A percentile compares a stretch with the other conserved stretches of the same genome.
Evolutionary conservation across 495 filamentous ascomycete genomes (phyloP).

Genomic region (Aspergillus diversus): DNA sequence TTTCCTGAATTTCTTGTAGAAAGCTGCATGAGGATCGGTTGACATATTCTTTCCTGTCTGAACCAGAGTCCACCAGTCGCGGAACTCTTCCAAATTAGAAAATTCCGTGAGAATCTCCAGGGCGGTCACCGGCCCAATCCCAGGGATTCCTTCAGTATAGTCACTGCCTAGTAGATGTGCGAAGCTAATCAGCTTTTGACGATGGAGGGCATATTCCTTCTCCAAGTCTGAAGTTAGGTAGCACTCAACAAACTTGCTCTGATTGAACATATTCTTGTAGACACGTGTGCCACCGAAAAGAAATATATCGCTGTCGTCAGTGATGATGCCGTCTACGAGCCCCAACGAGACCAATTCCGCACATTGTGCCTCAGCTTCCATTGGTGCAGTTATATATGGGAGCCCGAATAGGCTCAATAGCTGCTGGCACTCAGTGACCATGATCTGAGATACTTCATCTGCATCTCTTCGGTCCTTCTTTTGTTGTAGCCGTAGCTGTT

Average conservation of each 20-base stretch:
- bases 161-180: conserved; percentile 91
- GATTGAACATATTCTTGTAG: conserved; percentile 99
- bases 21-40: conserved; percentile 52
- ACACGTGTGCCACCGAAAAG: conserved; percentile 94
- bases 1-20: conserved; percentile 83
- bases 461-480: conserved; percentile 94
- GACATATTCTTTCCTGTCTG: conserved; percentile 57
- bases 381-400: conserved; percentile 94
- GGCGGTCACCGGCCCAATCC: conserved; percentile 90
- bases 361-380: conserved; percentile 99
- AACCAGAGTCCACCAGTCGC: conserved; percentile 82
- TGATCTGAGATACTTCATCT: conserved; percentile 91
- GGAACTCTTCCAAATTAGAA: conserved; percentile 66
- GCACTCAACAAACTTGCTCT: conserved; percentile 95
- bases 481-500: conserved; percentile 85
- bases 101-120: conserved; percentile 95
- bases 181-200: conserved; percentile 79
- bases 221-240: conserved; percentile 88
- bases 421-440: conserved; percentile 94
- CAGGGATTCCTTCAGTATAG: conserved; percentile 90
- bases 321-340: conserved; percentile 97
- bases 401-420: conserved; percentile 88
- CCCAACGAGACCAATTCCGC: conserved; percentile 84
- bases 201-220: conserved; percentile 82
- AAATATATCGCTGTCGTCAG: conserved; percentile 96